Evolutionary conservation across 805 yeast species (phyloP).

Genomic region (Jamesozyma rosinii): DNA sequence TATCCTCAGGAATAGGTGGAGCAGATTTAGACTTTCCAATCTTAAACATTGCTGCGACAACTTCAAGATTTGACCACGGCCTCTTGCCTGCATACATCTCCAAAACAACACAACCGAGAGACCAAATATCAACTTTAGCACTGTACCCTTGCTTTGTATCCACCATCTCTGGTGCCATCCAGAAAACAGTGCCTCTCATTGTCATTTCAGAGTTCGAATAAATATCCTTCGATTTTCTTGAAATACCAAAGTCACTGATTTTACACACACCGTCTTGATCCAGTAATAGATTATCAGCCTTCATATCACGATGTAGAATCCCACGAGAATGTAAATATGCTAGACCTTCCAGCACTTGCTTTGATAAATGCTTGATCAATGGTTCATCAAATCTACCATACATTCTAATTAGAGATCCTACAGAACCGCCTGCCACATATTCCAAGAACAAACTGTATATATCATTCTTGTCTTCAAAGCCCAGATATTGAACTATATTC

Average conservation of each 20-base stretch:
- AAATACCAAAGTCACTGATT: slow-evolving; percentile 93
- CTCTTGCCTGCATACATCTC: slow-evolving; percentile 97
- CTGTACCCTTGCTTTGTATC: slow-evolving; percentile 89
- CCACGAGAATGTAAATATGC: slow-evolving; percentile 83
- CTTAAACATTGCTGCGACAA: slow-evolving; percentile 88
- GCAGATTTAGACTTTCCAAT: slow-evolving; percentile 77
- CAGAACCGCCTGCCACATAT: slow-evolving; percentile 96
- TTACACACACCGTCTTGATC: slow-evolving; percentile 92
- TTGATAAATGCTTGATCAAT: slow-evolving; percentile 59
- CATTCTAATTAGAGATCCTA: slow-evolving; percentile 72
- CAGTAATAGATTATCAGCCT: slow-evolving; percentile 85
- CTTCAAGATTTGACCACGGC: slow-evolving; percentile 95
- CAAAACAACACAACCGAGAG: slow-evolving; percentile 89
- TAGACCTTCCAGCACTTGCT: slow-evolving; percentile 75
- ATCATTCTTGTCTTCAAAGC: slow-evolving; percentile 68
- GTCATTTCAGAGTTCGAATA: slow-evolving; percentile 94
- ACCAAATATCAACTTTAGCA: slow-evolving; percentile 98
- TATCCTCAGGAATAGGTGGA: slow-evolving; percentile 94
- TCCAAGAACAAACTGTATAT: slow-evolving; percentile 84
- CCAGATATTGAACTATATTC: slow-evolving; percentile 91
- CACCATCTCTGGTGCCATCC: slow-evolving; percentile 99
- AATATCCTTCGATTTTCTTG: slow-evolving; percentile 74
- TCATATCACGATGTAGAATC: slow-evolving; percentile 85
- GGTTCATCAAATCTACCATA: slow-evolving; percentile 81
- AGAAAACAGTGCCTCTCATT: slow-evolving; percentile 95